Conservation (phyloP, 768 basidiomycete species). For the Tylopilus cervinicoccineus region DNA sequence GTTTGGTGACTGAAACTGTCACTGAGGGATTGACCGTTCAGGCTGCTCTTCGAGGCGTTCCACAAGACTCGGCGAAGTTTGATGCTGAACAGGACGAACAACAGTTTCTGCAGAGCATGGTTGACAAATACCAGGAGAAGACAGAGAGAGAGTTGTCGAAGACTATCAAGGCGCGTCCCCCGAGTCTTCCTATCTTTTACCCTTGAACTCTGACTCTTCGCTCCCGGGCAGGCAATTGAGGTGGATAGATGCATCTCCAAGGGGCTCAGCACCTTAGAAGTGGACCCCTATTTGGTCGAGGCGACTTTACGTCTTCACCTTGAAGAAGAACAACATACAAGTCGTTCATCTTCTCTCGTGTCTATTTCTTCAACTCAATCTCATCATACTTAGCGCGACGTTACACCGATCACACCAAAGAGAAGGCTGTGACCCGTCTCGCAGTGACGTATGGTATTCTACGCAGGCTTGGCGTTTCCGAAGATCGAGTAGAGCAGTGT, state of each 20-base stretch:
- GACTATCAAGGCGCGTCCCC: slow-evolving; percentile 56
- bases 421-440: slow-evolving; percentile 66
- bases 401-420: slow-evolving; percentile 52
- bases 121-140: slow-evolving; percentile 84
- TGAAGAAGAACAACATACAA: slow-evolving; percentile 34
- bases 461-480: slow-evolving; percentile 70
- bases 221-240: slow-evolving; percentile 64
- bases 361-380: slow-evolving; percentile 2
- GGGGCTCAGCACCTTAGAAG: slow-evolving; percentile 54
- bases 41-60: slow-evolving; percentile 2
- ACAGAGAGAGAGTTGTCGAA: slow-evolving; percentile 80
- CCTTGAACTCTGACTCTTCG: background rate
- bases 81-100: slow-evolving; percentile 45
- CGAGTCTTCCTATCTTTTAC: background rate
- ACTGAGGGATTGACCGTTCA: slow-evolving; percentile 7
- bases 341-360: slow-evolving; percentile 1
- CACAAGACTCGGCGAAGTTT: slow-evolving; percentile 24
- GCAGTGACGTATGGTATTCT: slow-evolving; percentile 81
- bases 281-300: slow-evolving; percentile 56
- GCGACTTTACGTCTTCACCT: slow-evolving; percentile 53
- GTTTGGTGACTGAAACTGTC: slow-evolving; percentile 3
- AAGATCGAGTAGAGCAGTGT: slow-evolving; percentile 68
- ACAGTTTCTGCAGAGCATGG: slow-evolving; percentile 59
- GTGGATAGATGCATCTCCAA: slow-evolving; percentile 73
- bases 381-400: slow-evolving; percentile 5